Conservation (phyloP, 192 early-diverging fungal genomes). For the Umbelopsis sp. region DNA sequence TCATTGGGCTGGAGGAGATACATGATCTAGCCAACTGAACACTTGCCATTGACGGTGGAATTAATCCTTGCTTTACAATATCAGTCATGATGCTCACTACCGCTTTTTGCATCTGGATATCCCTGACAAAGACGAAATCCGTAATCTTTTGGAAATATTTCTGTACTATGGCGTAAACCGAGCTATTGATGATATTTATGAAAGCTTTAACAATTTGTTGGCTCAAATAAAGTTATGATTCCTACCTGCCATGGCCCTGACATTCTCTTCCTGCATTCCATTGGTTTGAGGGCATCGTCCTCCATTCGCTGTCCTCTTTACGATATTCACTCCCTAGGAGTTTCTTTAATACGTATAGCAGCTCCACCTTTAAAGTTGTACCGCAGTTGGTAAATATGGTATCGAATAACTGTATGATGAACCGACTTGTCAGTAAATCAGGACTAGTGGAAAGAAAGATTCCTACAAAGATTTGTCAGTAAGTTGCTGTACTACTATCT, state of each 20-base stretch:
- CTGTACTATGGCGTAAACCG: not conserved
- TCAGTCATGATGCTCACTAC: not conserved
- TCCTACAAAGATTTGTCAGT: not conserved
- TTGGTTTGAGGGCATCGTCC: no score
- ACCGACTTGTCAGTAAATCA: not conserved
- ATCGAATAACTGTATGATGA: not conserved
- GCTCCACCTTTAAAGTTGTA: not conserved
- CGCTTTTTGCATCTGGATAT: not conserved
- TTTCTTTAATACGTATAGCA: not conserved
- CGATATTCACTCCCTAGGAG: not conserved
- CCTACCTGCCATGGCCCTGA: no score
- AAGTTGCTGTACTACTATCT: not conserved
- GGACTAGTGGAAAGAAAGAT: not conserved
- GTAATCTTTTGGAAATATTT: not conserved
- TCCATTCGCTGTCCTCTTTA: not conserved
- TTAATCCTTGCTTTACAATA: not conserved
- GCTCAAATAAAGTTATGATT: no score
- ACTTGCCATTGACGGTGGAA: constrained; percentile 1
- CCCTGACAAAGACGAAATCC: not conserved
- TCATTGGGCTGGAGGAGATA: no score
- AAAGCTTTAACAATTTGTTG: no score
- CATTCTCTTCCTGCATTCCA: no score
- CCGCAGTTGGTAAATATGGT: not conserved
- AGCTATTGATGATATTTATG: no score
- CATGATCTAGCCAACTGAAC: no score